Conservation (phyloP, 768 basidiomycete genomes). For the Pulveroboletus sp. region DNA sequence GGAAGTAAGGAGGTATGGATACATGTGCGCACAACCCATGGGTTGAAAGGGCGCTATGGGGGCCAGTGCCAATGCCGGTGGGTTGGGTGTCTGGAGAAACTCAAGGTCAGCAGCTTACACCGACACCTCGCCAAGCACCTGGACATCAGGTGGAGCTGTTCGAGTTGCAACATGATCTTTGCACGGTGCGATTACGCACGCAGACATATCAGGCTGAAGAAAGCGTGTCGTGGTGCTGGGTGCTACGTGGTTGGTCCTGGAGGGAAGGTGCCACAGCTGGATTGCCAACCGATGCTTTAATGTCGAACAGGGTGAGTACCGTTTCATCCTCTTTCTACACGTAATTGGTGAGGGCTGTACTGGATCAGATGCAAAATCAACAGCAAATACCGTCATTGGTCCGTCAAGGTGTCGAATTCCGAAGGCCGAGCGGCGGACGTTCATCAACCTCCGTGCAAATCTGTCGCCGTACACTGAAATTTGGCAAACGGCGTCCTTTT, state of each 20-base stretch:
- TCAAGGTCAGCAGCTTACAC: slow-evolving; percentile 11
- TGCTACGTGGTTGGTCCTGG: not conserved
- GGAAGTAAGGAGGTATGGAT: slow-evolving; percentile 9
- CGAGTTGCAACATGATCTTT: slow-evolving; percentile 4
- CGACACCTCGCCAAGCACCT: slow-evolving; percentile 10
- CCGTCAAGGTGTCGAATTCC: too few species aligned
- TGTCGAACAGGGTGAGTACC: not conserved
- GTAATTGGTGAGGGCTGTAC: too few species aligned
- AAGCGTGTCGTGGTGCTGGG: slow-evolving; percentile 4
- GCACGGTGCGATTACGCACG: slow-evolving; percentile 8
- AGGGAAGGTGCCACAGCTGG: not conserved
- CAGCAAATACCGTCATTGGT: too few species aligned
- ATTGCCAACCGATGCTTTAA: too few species aligned
- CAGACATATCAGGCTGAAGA: slow-evolving; percentile 4
- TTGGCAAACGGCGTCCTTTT: too few species aligned
- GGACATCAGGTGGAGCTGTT: slow-evolving; percentile 13
- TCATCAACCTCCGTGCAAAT: too few species aligned
- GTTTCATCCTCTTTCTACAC: too few species aligned
- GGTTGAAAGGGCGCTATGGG: slow-evolving; percentile 7
- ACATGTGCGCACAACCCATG: slow-evolving; percentile 11
- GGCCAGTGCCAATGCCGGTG: slow-evolving; percentile 1
- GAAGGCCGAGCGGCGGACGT: too few species aligned
- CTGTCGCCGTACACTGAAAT: too few species aligned
- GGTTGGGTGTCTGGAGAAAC: slow-evolving; percentile 9
- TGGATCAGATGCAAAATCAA: too few species aligned